Evolutionary conservation across 2,329 filamentous ascomycete species (phyloP).

Genomic region (Paracorniculantispora psalliotae): DNA sequence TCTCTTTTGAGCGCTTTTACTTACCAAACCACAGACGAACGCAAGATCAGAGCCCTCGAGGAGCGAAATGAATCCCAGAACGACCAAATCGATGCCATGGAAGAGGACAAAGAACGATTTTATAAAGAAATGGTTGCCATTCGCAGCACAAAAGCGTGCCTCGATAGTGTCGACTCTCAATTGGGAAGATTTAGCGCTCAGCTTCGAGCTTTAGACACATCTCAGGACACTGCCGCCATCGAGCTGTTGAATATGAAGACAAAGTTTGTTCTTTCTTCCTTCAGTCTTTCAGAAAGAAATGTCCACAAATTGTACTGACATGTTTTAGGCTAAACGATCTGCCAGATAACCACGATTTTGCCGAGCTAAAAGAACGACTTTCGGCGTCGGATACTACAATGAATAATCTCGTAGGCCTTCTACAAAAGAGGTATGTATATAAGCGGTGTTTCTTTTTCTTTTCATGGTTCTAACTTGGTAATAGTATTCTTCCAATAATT

Average conservation of each 20-base stretch:
- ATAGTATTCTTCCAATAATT: not conserved
- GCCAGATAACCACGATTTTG: not conserved
- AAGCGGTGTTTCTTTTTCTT: too few relatives aligned
- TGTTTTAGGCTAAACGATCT: not conserved
- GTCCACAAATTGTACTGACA: not conserved
- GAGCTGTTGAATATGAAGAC: not conserved
- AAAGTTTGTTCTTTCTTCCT: not conserved
- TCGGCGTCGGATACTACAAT: not conserved
- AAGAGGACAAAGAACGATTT: not conserved
- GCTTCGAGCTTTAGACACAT: conserved; percentile 1
- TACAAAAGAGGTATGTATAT: not conserved
- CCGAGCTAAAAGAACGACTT: not conserved
- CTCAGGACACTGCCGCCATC: not conserved
- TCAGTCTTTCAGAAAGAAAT: not conserved
- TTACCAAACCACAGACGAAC: not conserved
- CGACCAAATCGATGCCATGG: not conserved
- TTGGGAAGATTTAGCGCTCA: not conserved
- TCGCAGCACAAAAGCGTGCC: not conserved
- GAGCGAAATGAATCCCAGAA: not conserved
- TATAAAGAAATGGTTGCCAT: not conserved
- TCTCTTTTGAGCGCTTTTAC: not conserved
- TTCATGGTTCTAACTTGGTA: not conserved
- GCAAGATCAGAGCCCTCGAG: not conserved
- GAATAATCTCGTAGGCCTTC: not conserved
- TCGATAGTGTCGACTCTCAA: not conserved